Conservation (phyloP, 2,329 filamentous ascomycete genomes). For the Albifimbria verrucaria region DNA sequence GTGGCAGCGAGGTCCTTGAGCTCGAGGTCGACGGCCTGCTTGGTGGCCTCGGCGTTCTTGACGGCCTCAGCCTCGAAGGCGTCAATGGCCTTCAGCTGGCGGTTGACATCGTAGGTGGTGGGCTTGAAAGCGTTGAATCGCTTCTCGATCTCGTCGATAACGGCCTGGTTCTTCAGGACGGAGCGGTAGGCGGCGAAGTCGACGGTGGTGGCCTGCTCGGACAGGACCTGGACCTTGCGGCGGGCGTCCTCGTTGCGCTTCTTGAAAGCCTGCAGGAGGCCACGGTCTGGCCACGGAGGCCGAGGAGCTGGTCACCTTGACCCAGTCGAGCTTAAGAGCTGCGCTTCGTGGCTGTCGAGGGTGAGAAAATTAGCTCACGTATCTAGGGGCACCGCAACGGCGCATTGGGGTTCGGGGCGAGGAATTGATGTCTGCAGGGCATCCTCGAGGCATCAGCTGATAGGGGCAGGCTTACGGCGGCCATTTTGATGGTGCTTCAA, state of each 20-base stretch:
- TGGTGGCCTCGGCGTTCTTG: constrained; percentile 95
- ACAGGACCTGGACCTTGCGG: constrained; percentile 83
- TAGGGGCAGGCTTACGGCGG: constrained; percentile 56
- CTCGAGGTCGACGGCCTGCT: constrained; percentile 93
- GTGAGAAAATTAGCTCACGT: constrained; percentile 54
- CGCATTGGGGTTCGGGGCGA: constrained; percentile 6
- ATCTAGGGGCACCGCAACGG: constrained; percentile 15
- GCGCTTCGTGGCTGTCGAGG: constrained; percentile 74
- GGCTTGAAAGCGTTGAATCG: constrained; percentile 91
- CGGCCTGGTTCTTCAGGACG: constrained; percentile 90
- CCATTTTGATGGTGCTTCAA: constrained; percentile 58
- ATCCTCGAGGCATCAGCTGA: constrained; percentile 8
- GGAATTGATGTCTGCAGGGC: neutral
- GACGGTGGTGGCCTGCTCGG: constrained; percentile 79
- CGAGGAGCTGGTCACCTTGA: constrained; percentile 91
- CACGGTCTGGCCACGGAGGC: constrained; percentile 92
- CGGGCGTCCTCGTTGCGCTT: constrained; percentile 99
- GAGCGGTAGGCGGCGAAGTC: constrained; percentile 93
- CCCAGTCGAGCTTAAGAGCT: constrained; percentile 99
- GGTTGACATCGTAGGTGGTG: constrained; percentile 82
- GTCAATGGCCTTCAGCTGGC: constrained; percentile 97
- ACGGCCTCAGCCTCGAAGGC: constrained; percentile 96
- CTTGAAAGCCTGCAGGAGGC: constrained; percentile 95
- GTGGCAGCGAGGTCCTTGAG: constrained; percentile 92
- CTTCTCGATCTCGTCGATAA: constrained; percentile 96